Evolutionary conservation across 257 asterid species (phyloP), one percentile per base, ranked within the genome.

Genomic region (Nicotiana otophora): DNA sequence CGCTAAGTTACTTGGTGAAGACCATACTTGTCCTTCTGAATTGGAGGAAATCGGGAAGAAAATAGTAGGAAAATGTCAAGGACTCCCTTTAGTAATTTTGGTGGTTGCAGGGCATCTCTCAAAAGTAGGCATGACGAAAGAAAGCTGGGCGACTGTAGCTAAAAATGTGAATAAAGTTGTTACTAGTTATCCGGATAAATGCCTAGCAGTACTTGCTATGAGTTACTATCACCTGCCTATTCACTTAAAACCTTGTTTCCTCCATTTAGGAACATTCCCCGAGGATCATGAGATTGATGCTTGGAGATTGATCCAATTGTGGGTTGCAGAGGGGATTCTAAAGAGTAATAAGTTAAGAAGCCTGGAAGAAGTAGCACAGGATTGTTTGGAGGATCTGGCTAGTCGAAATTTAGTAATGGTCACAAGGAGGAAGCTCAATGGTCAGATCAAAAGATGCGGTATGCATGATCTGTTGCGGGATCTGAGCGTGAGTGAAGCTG

Each of bases 251-350:
- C 66, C 28, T n/a, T 42, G 79, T 72, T 72, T 72, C 57, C 58
- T 72, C 12, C 55, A 72, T 46, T 16, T 68, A 51, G 85, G 82
- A 28, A 63, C 60, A 58, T 63, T 82, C 55, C 81, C 64, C 6
- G 77, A 76, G 54, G 77, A 82, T 69, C 33, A 28, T 36, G 85
- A 76, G 54, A 82, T 82, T 57, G 65, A 60, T 14, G 39, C 77
- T 12, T 60, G 75, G 31, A 83, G 68, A 36, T 54, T 83, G 33
- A n/a, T 83, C 14, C 23, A 17, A 20, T 17, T 77, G 17, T 83
- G 85, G 85, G 67, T 83, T 7, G 82, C 82, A 11, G 82, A 77
- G 67, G 86, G 86, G 9, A 62, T 82, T 42, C 30, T 82, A 19
- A 69, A 69, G 30, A 26, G 74, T n/a, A 55, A 3, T 7, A 77